Evolutionary conservation across 1,139 yeast genomes (phyloP), one percentile per base, ranked within the genome.

Genomic region (Diutina rugosa): DNA sequence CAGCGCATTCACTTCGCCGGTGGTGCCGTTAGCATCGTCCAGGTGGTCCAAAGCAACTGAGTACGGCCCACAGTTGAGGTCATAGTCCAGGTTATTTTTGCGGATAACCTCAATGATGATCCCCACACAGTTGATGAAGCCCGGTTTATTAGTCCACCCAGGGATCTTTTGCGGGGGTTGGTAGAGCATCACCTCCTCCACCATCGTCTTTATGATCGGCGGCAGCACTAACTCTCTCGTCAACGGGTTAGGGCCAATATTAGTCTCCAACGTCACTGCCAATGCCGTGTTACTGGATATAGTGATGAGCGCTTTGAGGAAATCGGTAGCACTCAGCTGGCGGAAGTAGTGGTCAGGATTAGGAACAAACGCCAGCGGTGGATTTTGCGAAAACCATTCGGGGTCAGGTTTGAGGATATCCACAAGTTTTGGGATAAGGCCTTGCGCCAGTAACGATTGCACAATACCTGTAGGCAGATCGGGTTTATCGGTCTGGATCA

Each of bases 241-340:
- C 55, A 76, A 66, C 59, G 71, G 77, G 57, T 74, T 74, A 12
- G 63, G 80, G 0, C 80, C 80, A 56, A 74, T 78, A 70, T 76
- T 76, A 1, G 79, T 74, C 58, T 76, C 80, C 26, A 74, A 63
- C 1, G 74, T 77, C 4, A 75, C 77, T 0, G 80, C 79, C 58
- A 75, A 66, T 5, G 79, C 78, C 4, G 79, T 73, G 60, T 76
- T 77, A n/a, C 97, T 96, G 41, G 97, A 89, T 51, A 95, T 88
- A 2, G 97, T 87, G 38, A 93, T 88, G 65, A 95, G 81, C 0
- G 98, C 98, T 67, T 93, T 95, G 57, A 93, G 72, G 65, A 93
- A 93, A 67, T 93, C 99, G 10, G 97, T 95, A 1, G 96, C 95
- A 0, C 98, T 95, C 2, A 95, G 85, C 69, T 93, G 98, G 56